Percentiles rank a stretch among this genome's conserved stretches.
Evolutionary conservation across 306 rosid genomes (phyloP).

Genomic region (Leucaena leucocephala): DNA sequence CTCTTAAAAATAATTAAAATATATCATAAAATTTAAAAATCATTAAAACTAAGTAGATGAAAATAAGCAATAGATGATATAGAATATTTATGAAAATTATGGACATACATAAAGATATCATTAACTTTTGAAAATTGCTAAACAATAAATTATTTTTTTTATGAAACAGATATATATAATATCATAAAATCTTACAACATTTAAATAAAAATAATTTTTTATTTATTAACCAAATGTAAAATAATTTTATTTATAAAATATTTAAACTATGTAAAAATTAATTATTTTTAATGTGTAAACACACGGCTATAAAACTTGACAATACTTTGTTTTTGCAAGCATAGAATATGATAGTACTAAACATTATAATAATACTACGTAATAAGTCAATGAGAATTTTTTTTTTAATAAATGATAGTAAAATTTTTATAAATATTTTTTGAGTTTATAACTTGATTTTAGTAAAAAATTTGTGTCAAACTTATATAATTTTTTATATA

Average conservation of each 20-base stretch:
- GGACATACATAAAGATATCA: background rate
- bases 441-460: too few relatives aligned
- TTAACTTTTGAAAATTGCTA: background rate
- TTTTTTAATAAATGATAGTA: too few relatives aligned
- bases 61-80: background rate
- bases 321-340: background rate
- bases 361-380: background rate
- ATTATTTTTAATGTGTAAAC: background rate
- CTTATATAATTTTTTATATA: too few relatives aligned
- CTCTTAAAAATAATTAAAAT: too few relatives aligned
- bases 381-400: too few relatives aligned
- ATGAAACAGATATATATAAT: background rate
- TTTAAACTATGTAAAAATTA: too few relatives aligned
- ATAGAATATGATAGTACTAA: background rate
- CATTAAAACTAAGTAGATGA: too few relatives aligned
- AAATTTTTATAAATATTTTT: too few relatives aligned
- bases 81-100: too few relatives aligned
- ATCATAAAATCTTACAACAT: background rate
- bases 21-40: too few relatives aligned
- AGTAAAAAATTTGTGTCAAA: too few relatives aligned
- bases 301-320: background rate
- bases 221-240: background rate
- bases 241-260: too few relatives aligned
- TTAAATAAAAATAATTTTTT: slow-evolving; percentile 14
- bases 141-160: background rate